Evolutionary conservation across 2,329 filamentous ascomycete species (phyloP).

Genomic region (Sarocladium brachiariae): DNA sequence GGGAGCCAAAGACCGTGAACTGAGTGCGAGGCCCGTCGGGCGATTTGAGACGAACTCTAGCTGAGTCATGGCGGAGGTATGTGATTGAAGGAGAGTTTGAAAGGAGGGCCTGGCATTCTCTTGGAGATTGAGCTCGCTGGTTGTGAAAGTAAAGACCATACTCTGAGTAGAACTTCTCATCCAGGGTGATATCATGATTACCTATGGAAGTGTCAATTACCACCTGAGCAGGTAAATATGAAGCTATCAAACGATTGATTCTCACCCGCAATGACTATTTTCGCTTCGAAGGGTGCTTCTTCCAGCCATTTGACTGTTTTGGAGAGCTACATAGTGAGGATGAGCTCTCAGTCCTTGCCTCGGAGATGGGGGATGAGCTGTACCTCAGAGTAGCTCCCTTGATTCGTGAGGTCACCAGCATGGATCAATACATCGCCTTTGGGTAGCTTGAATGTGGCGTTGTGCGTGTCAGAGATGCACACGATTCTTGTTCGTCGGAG

Average conservation of each 20-base stretch:
- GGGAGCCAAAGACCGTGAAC: conserved; percentile 66
- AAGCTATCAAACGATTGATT: no score
- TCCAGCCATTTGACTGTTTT: conserved; percentile 62
- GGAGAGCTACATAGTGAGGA: conserved; percentile 34
- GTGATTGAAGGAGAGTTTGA: conserved; percentile 48
- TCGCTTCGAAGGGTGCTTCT: conserved; percentile 59
- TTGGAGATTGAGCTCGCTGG: conserved; percentile 43
- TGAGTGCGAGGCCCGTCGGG: conserved; percentile 47
- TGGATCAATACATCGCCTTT: conserved; percentile 69
- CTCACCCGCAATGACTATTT: conserved; percentile 62
- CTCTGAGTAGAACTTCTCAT: conserved; percentile 51
- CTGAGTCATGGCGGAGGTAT: conserved; percentile 56
- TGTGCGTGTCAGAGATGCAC: conserved; percentile 73
- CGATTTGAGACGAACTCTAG: conserved; percentile 46
- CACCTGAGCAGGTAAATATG: no score
- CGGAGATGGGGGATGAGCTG: not conserved
- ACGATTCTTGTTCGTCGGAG: conserved; percentile 56
- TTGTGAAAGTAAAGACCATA: conserved; percentile 51
- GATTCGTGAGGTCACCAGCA: conserved; percentile 70
- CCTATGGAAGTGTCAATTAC: no score
- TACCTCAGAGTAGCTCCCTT: conserved; percentile 54
- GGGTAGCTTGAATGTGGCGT: conserved; percentile 57
- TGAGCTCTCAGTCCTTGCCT: conserved; percentile 3
- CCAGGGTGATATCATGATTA: conserved; percentile 70
- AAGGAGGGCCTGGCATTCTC: conserved; percentile 48